phyloP scores from a whole-genome alignment of 2,329 filamentous ascomycete species.

The Talaromyces atroroseus region DNA sequence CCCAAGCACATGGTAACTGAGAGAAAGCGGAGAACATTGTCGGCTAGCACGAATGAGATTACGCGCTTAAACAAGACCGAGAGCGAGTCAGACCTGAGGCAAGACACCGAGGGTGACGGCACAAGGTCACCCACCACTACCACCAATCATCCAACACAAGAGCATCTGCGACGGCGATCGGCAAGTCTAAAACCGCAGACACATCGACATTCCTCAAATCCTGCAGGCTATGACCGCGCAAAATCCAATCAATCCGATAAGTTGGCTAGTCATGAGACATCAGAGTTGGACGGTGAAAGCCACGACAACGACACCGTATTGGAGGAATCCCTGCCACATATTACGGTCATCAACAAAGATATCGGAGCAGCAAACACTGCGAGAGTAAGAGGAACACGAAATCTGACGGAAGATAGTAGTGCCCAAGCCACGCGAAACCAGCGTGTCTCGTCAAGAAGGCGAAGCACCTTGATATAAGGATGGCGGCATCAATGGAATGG shows the following conservation, averaged over 20 bases:
- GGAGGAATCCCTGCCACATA: slow-evolving; percentile 12
- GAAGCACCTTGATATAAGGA: slow-evolving; percentile 37
- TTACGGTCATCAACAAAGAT: not conserved
- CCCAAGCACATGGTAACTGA: slow-evolving; percentile 24
- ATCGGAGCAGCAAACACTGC: not conserved
- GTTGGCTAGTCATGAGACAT: not conserved
- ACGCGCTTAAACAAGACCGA: slow-evolving; percentile 1
- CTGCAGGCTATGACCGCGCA: slow-evolving; percentile 2
- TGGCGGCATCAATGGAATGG: not conserved
- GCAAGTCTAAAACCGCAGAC: not conserved
- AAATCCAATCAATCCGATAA: not conserved
- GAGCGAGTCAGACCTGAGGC: not conserved
- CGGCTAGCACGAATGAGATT: slow-evolving; percentile 14
- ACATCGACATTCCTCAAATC: slow-evolving; percentile 13
- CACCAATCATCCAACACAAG: not conserved
- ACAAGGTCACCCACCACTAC: not conserved
- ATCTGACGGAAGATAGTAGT: slow-evolving; percentile 12
- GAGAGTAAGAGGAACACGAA: not conserved
- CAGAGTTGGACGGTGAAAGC: not conserved
- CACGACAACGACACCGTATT: slow-evolving; percentile 3
- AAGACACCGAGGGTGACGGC: not conserved
- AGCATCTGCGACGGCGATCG: slow-evolving; percentile 2
- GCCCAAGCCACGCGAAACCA: slow-evolving; percentile 23
- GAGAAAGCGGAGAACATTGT: slow-evolving; percentile 26
- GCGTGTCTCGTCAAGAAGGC: slow-evolving; percentile 30